Evolutionary conservation across 2,329 filamentous ascomycete genomes (phyloP), one percentile per base, ranked within the genome.

Genomic region (Pseudocercospora cruenta): DNA sequence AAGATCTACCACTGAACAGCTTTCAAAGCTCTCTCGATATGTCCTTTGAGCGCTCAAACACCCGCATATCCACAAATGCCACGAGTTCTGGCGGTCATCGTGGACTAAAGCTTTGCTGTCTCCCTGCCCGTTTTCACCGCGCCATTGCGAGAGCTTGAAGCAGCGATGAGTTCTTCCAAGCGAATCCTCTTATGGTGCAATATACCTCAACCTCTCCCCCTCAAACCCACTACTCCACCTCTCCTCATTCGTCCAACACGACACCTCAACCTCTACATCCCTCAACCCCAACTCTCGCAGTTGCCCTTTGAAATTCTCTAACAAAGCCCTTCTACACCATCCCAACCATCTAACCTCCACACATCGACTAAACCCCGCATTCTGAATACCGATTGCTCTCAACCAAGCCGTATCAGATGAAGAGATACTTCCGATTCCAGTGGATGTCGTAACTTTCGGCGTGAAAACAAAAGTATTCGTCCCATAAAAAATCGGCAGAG

Each of bases 401-500:
- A 66, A 36, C 59, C 59, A 66, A 10, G 51, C 4, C 12, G 51
- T 24, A 26, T 65, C 63, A n/a, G 31, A 21, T 16, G 21, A 33
- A 26, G 63, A 39, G 16, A 65, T 59, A 1, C 36, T 31, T 3
- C 63, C 63, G 4, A 65, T 9, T 2, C 63, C 63, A 24, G 54
- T 51, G 3, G 51, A 58, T 2, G 39, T 45, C 10, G 51, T 21
- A 12, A 66, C 54, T 4, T 54, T 53, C 2, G 60, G 60, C 4
- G 59, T 59, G 39, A 66, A 62, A 28, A 65, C 55, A 43, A 69
- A 67, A 7, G 55, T 63, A n/a, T 69, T 69, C 22, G 26, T 62
- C 1, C 67, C 67, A 51, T 67, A 69, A 28, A 67, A 69, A 33
- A 69, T 63, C 7, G 64, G 64, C 4, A 69, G 10, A 8, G 67